These are phyloP conservation scores for Phytophthora podocarpi DNA, from an alignment of 352 stramenopile species.

Conservation along the genomic window DNA sequence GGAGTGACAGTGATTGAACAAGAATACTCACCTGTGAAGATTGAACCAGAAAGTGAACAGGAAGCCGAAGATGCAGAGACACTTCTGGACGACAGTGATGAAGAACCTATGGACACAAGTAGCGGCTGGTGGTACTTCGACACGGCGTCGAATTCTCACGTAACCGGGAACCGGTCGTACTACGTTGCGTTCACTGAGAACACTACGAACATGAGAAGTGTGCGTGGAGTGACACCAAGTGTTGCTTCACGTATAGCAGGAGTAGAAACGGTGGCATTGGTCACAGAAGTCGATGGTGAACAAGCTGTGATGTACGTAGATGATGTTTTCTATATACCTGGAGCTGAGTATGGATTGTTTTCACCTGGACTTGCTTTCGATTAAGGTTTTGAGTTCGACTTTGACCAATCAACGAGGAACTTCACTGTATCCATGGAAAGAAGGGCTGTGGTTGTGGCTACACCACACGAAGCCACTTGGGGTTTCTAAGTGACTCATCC, in stretches of 20 bases:
- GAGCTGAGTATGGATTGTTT: slow-evolving; percentile 1
- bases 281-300: background rate
- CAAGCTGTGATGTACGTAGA: slow-evolving; percentile 4
- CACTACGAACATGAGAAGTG: background rate
- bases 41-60: too few relatives aligned
- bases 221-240: background rate
- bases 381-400: slow-evolving; percentile 7
- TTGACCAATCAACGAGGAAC: background rate
- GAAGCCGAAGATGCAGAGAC: too few relatives aligned
- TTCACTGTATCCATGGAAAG: slow-evolving; percentile 2
- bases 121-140: slow-evolving; percentile 21
- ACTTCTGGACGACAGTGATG: too few relatives aligned
- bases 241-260: background rate
- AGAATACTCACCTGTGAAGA: too few relatives aligned
- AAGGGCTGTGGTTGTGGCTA: background rate
- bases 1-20: too few relatives aligned
- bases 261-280: background rate
- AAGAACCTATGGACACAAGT: too few relatives aligned
- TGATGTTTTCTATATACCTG: slow-evolving; percentile 11
- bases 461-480: background rate
- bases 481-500: slow-evolving; percentile 1
- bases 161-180: background rate
- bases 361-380: slow-evolving; percentile 1
- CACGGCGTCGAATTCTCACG: slow-evolving; percentile 1
- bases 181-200: slow-evolving; percentile 5